Evolutionary conservation across 352 stramenopile genomes (phyloP), one percentile per base, ranked within the genome.

Genomic region (Pythium myriotylum): DNA sequence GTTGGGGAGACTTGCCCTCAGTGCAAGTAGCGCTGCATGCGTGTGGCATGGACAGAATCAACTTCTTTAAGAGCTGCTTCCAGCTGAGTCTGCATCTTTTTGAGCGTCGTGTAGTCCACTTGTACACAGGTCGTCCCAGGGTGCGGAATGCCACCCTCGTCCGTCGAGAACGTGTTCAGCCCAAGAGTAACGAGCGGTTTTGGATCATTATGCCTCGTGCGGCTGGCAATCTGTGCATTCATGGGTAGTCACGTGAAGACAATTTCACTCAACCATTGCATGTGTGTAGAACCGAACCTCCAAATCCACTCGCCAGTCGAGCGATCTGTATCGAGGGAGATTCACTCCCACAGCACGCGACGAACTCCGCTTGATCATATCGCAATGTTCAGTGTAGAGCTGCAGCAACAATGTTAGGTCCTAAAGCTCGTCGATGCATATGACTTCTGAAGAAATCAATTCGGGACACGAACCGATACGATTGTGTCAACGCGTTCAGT

Each of bases 271-370:
- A 40, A 40, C 19, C 19, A 50, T 23, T 9, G 17, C n/a, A n/a
- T n/a, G n/a, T n/a, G n/a, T n/a, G 4, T 5, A 17, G 20, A 33
- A 12, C 8, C 49, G 2, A 23, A 92, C 84, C 79, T 94, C 84
- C 16, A 94, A 61, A 51, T 94, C 84, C 43, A 94, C 78, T n/a
- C 84, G 79, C 84, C 84, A 94, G 56, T 91, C 79, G 45, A 94
- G 68, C 23, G 76, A 79, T 16, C 65, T 73, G 54, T 91, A 94
- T 22, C 73, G 68, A 8, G 84, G 73, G 10, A 91, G 48, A 27
- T 58, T 81, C 20, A 76, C 69, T 7, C 73, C 60, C 14, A 60
- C 77, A 12, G 83, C 62, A 2, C 73, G 73, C 0, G 67, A 70
- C 0, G 84, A 78, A 54, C 71, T 82, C 35, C 67, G 59, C 53